Evolutionary conservation across 352 stramenopile genomes (phyloP), one percentile per base, ranked within the genome.

Genomic region (Pythium insidiosum): DNA sequence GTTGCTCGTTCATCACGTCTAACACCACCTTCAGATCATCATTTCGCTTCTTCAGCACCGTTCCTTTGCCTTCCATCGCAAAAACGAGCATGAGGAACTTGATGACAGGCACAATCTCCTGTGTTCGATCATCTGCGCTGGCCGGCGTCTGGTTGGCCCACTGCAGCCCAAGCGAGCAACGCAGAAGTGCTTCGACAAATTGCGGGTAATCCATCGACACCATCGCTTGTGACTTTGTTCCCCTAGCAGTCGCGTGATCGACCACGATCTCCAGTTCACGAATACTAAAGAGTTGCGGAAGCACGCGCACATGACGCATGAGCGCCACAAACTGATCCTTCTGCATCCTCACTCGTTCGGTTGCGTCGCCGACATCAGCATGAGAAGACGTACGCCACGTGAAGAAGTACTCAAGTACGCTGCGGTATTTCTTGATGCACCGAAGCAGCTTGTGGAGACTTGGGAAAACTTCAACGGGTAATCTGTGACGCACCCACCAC

Each of bases 81-180:
- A 88, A 88, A 12, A 88, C 43, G 10, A 88, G 51, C 72, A 88
- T 88, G 5, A 83, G 51, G 34, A 88, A 88, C 38, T 79, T 76
- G 24, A 88, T 56, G 4, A 78, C 59, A 9, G 69, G 43, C 5
- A 63, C 43, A 4, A 63, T 68, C 10, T 61, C 55, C 12, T 38
- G 13, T 53, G 40, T 20, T 11, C 29, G 11, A 50, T 29, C 7
- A 11, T 37, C 13, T 36, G 4, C 2, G 38, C 11, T 44, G 23
- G 0, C n/a, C 19, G 23, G 6, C 23, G n/a, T 33, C 38, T 41
- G 53, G 18, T 68, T 48, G 3, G 55, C 49, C 74, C 74, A 85
- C 43, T 70, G 56, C 6, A 88, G 49, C 22, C 33, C 55, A 9
- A 49, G 56, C 0, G 72, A 72, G 24, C 74, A 88, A 1, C 69